Evolutionary conservation across 1,139 yeast species (phyloP).

Genomic region (Magnusiomyces paraingens): DNA sequence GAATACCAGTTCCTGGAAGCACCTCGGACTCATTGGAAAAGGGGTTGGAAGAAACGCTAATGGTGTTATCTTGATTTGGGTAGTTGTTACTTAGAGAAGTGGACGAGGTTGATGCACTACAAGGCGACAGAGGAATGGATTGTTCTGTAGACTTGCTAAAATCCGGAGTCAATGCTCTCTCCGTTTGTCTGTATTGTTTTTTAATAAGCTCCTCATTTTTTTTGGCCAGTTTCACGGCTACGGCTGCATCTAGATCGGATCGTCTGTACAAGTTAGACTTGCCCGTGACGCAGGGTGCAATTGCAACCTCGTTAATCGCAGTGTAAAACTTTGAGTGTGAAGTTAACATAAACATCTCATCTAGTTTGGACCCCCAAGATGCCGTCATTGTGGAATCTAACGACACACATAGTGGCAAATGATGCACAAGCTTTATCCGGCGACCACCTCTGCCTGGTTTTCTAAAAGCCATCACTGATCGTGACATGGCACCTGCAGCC

Average conservation of each 20-base stretch:
- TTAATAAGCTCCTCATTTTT: neutral
- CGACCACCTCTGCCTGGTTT: conserved; percentile 22
- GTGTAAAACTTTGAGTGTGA: conserved; percentile 82
- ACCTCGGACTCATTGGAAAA: neutral
- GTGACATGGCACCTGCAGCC: conserved; percentile 53
- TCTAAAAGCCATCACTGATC: conserved; percentile 52
- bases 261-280: conserved; percentile 74
- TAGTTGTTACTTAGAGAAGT: too few species aligned
- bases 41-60: neutral
- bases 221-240: conserved; percentile 24
- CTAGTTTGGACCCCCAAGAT: conserved; percentile 61
- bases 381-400: conserved; percentile 24
- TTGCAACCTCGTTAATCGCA: conserved; percentile 63
- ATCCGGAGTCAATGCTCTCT: too few species aligned
- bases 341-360: conserved; percentile 79
- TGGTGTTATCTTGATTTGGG: neutral
- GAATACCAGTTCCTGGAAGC: conserved; percentile 44
- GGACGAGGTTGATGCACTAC: neutral
- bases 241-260: conserved; percentile 62
- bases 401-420: conserved; percentile 63
- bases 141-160: too few species aligned
- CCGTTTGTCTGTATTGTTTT: neutral
- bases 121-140: neutral
- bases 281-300: conserved; percentile 93
- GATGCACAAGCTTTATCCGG: conserved; percentile 66